A percentile compares a stretch with the other conserved stretches of the same genome.
Conservation (phyloP, 2,329 filamentous ascomycete species). For the Hymenoscyphus fructigenus region DNA sequence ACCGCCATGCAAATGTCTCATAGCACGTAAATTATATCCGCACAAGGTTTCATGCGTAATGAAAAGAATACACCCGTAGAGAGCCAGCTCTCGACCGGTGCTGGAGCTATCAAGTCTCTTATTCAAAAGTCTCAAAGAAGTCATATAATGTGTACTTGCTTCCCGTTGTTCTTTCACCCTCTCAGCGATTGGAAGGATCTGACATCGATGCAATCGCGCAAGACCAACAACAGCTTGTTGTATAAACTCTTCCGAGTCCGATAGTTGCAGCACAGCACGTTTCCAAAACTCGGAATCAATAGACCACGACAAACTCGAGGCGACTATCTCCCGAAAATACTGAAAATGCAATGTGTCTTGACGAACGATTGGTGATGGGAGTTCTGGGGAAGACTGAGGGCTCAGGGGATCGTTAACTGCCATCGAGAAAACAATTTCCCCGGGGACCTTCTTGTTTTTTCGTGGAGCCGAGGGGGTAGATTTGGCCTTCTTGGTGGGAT, state of each 20-base stretch:
- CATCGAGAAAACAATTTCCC: conserved; percentile 2
- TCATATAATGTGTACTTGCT: conserved; percentile 1
- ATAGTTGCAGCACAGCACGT: neutral
- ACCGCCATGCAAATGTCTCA: neutral
- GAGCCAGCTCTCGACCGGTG: neutral
- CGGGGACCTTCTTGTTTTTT: neutral
- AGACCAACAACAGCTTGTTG: neutral
- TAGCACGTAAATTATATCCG: neutral
- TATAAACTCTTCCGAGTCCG: conserved; percentile 1
- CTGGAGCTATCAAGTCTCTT: neutral
- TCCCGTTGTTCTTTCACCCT: neutral
- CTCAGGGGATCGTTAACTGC: neutral
- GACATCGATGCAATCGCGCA: neutral
- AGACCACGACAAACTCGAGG: neutral
- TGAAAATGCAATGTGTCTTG: neutral
- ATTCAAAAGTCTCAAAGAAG: neutral
- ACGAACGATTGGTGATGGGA: neutral
- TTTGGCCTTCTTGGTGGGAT: neutral
- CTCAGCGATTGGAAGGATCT: neutral
- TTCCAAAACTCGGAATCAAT: conserved; percentile 4
- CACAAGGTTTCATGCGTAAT: neutral
- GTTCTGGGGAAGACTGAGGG: neutral
- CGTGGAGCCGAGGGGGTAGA: neutral
- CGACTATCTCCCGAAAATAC: neutral
- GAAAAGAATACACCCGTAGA: neutral